Evolutionary conservation across 495 filamentous ascomycete genomes (phyloP).

Genomic region (Talaromyces liani): DNA sequence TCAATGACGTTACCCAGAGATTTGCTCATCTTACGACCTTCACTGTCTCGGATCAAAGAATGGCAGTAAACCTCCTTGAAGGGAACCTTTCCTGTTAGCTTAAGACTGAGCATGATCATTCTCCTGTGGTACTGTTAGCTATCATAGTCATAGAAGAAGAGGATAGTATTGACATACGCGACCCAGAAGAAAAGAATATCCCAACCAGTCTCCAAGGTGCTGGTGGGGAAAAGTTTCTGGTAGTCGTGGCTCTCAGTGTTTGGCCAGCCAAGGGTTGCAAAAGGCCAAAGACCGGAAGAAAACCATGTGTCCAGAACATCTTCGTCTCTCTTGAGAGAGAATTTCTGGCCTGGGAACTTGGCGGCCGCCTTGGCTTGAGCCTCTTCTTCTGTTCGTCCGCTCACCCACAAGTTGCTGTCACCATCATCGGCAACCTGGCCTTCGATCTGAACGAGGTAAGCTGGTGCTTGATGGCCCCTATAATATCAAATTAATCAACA

Average conservation of each 20-base stretch:
- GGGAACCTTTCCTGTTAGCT: slow-evolving; percentile 68
- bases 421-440: slow-evolving; percentile 46
- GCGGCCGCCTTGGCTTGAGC: slow-evolving; percentile 55
- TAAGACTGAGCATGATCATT: slow-evolving; percentile 77
- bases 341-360: slow-evolving; percentile 62
- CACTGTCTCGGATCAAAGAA: slow-evolving; percentile 64
- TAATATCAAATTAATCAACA: neutral
- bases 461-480: slow-evolving; percentile 64
- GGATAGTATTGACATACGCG: slow-evolving; percentile 22
- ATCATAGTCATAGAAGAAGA: slow-evolving; percentile 45
- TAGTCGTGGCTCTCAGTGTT: slow-evolving; percentile 52
- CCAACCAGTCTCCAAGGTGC: slow-evolving; percentile 74
- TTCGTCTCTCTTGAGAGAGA: slow-evolving; percentile 57
- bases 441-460: slow-evolving; percentile 64
- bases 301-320: slow-evolving; percentile 85
- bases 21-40: slow-evolving; percentile 81
- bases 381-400: slow-evolving; percentile 58
- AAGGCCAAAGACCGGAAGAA: slow-evolving; percentile 73
- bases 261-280: slow-evolving; percentile 78
- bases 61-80: slow-evolving; percentile 79
- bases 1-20: slow-evolving; percentile 79
- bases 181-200: slow-evolving; percentile 88
- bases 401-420: slow-evolving; percentile 59
- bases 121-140: slow-evolving; percentile 51
- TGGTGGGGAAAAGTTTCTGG: slow-evolving; percentile 65